Evolutionary conservation across 768 basidiomycete species (phyloP), one percentile per base, ranked within the genome.

Genomic region (Postia placenta): DNA sequence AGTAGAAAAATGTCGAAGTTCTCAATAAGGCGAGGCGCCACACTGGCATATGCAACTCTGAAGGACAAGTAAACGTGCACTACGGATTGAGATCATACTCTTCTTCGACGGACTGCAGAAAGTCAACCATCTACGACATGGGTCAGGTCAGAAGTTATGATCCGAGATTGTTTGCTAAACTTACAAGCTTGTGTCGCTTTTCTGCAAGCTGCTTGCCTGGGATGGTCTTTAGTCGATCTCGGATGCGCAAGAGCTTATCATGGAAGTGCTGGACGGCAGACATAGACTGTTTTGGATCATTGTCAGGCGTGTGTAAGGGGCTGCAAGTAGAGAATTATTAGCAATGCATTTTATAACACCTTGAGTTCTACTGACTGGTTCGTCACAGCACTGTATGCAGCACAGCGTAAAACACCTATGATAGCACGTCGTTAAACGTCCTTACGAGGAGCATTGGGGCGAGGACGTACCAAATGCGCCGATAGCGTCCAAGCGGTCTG

Each of bases 251-350:
- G 27, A 95, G 74, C 65, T 94, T 95, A 57, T 92, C 88, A 56
- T 91, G 69, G 61, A 94, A 95, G 60, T 95, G 92, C 49, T 80
- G 77, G 23, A 92, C 80, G 4, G 88, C 83, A 0, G 82, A 81
- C 23, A 65, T 57, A 3, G 65, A 59, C 19, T 64, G 58, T 14
- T 65, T 69, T 42, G 75, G 66, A 56, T 82, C 74, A 36, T 68
- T 74, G 40, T 68, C 49, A 2, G 81, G 78, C 5, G 68, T 59
- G 40, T 76, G 69, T 33, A 81, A 49, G 19, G 78, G 64, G 19
- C 70, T 76, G 35, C 5, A 56, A 19, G 39, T 33, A 15, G 30
- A 33, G 15, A 7, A 33, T 33, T 15, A 33, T 33, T n/a, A n/a
- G n/a, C n/a, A n/a, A n/a, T n/a, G n/a, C n/a, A n/a, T n/a, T n/a